These are phyloP conservation scores for Penicillium paradoxum DNA, from an alignment of 495 filamentous ascomycete species.

Conservation along the genomic window DNA sequence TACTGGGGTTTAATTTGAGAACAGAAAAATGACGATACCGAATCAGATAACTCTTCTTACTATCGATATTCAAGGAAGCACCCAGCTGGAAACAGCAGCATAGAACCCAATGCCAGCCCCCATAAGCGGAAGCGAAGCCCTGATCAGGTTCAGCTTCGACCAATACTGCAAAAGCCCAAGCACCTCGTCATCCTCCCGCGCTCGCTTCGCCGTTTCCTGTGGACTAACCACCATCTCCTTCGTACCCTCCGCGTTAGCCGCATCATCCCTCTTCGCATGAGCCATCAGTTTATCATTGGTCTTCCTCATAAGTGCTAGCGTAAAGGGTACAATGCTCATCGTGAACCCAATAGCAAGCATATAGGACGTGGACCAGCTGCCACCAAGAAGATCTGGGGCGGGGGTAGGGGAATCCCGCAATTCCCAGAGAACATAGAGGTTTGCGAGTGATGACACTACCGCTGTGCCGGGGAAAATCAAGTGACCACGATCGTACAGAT, in stretches of 20 bases:
- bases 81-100: constrained; percentile 9
- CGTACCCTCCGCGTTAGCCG: constrained; percentile 11
- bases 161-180: constrained; percentile 18
- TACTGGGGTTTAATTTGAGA: too few species aligned
- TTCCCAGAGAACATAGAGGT: constrained; percentile 28
- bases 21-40: too few species aligned
- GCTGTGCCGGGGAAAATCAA: constrained; percentile 21
- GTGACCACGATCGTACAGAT: constrained; percentile 25
- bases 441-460: constrained; percentile 19
- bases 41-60: too few species aligned
- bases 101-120: constrained; percentile 21
- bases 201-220: constrained; percentile 19
- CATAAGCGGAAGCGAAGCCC: constrained; percentile 16
- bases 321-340: constrained; percentile 31
- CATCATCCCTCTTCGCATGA: constrained; percentile 23
- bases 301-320: constrained; percentile 21
- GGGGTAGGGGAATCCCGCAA: constrained; percentile 12
- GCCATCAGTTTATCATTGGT: constrained; percentile 23
- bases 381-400: background rate
- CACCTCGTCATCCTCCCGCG: constrained; percentile 18
- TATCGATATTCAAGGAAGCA: background rate
- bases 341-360: constrained; percentile 21
- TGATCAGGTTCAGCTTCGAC: constrained; percentile 17
- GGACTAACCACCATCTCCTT: constrained; percentile 13
- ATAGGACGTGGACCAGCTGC: constrained; percentile 18